Base-by-base conservation (phyloP, 1,284 basidiomycete species). In the Apiotrichum gamsii region DNA sequence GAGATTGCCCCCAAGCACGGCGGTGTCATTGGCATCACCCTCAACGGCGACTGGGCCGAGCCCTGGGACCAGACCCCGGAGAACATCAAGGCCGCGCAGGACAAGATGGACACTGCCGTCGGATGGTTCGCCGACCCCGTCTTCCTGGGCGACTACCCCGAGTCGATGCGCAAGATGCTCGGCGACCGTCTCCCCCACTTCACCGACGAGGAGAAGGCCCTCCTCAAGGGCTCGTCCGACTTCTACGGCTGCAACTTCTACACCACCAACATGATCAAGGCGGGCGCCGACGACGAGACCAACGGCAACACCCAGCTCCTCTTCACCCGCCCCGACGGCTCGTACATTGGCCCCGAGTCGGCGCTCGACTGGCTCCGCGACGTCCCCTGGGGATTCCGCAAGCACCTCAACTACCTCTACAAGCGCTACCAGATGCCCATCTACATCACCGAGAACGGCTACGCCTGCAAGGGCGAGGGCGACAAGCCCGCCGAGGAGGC, bases 391-490 rank as follows among this genome's bases (percentile, higher is more conserved):
- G 66, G 66, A 3, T 65, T 62, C 49, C 57, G 60, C 20, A 62
- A 79, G 74, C 74, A 85, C 19, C 74, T 87, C 38, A 82, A 81
- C 62, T 86, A 85, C 67, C 69, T 86, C 39, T 83, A 66, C 45
- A 58, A 82, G 75, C 77, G 79, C 18, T 88, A 87, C 73, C 69
- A 76, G 34, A 75, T 75, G 57, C 82, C 84, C 0, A 83, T 87
- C 54, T 84, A 80, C 47, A 77, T 83, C 24, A 84, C 82, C 3
- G 82, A 85, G 69, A 84, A 85, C 63, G 83, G 84, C 0, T 86
- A 84, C 62, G 77, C 83, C 1, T 80, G 82, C 50, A 83, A 82
- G 63, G 78, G 80, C 59, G 85, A 88, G 68, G 72, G 77, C 59
- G 61, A 58, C 13, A 75, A 80, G 62, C 58, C 80, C 1, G 56